These are phyloP conservation scores for Suillus decipiens DNA, from an alignment of 768 basidiomycete species.

Conservation along the genomic window DNA sequence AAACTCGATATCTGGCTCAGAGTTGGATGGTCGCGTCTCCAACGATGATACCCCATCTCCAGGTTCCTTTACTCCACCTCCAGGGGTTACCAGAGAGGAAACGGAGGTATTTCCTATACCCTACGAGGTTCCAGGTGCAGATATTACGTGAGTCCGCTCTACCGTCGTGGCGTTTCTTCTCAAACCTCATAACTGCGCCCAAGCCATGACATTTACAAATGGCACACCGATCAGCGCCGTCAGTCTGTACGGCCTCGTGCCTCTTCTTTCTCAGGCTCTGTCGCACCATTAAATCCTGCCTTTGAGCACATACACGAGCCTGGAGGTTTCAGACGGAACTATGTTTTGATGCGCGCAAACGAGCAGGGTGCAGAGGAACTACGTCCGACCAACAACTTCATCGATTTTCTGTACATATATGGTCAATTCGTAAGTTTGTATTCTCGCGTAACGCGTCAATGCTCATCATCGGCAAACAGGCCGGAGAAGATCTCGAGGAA, in stretches of 20 bases:
- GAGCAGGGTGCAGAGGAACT: conserved; percentile 64
- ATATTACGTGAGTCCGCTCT: conserved; percentile 76
- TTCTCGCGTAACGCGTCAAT: background rate
- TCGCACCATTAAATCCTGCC: conserved; percentile 61
- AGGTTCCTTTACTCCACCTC: conserved; percentile 27
- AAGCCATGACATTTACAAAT: conserved; percentile 94
- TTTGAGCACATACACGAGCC: conserved; percentile 95
- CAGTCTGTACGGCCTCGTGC: conserved; percentile 62
- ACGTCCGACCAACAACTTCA: conserved; percentile 78
- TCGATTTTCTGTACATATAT: conserved; percentile 93
- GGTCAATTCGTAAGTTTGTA: conserved; percentile 85
- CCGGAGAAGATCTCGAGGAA: conserved; percentile 87
- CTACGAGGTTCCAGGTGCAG: conserved; percentile 84
- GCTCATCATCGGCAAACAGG: conserved; percentile 45
- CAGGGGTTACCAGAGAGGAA: conserved; percentile 42
- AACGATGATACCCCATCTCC: conserved; percentile 22
- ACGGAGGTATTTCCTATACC: conserved; percentile 84
- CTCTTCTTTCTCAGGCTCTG: conserved; percentile 65
- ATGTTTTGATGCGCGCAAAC: conserved; percentile 69
- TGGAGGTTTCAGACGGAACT: conserved; percentile 92
- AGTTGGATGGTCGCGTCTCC: conserved; percentile 21
- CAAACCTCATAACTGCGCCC: conserved; percentile 15
- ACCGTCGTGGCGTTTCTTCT: conserved; percentile 16
- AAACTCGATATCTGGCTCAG: conserved; percentile 25
- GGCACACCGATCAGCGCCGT: conserved; percentile 76